Percentiles rank a stretch among this genome's conserved stretches.
Evolutionary conservation across 1,284 basidiomycete genomes (phyloP).

Genomic region (Austroboletus niveus): DNA sequence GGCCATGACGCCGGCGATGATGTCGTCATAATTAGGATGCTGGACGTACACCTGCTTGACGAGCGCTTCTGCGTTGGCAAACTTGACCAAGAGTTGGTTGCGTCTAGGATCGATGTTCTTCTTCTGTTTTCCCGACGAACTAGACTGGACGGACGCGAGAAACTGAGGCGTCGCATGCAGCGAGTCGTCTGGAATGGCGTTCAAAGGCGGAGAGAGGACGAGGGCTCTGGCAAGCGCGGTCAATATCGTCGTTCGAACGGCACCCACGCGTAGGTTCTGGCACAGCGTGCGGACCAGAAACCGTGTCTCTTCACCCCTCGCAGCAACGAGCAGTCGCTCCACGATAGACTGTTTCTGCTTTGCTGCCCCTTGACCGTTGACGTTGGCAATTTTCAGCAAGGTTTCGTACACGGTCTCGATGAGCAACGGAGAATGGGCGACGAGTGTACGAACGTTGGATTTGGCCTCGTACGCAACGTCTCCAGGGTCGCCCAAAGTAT

Average conservation of each 20-base stretch:
- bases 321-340: slow-evolving; percentile 79
- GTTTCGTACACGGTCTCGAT: slow-evolving; percentile 65
- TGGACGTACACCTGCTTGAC: slow-evolving; percentile 80
- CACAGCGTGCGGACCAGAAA: slow-evolving; percentile 82
- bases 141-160: slow-evolving; percentile 38
- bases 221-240: slow-evolving; percentile 82
- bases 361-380: slow-evolving; percentile 74
- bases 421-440: slow-evolving; percentile 70
- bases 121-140: slow-evolving; percentile 40
- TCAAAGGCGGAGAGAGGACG: slow-evolving; percentile 54
- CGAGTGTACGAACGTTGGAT: slow-evolving; percentile 71
- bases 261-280: slow-evolving; percentile 84
- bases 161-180: slow-evolving; percentile 40
- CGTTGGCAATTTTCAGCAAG: slow-evolving; percentile 60
- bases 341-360: slow-evolving; percentile 79
- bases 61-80: slow-evolving; percentile 57
- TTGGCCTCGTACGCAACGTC: slow-evolving; percentile 87
- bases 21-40: slow-evolving; percentile 86
- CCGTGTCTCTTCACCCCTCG: slow-evolving; percentile 84
- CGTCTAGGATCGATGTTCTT: slow-evolving; percentile 44
- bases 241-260: slow-evolving; percentile 82
- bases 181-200: slow-evolving; percentile 19
- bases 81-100: slow-evolving; percentile 47
- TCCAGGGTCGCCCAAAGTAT: slow-evolving; percentile 69
- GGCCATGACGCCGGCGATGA: slow-evolving; percentile 65